Conservation (phyloP, 768 basidiomycete species). For the Pleurotus cornucopiae region DNA sequence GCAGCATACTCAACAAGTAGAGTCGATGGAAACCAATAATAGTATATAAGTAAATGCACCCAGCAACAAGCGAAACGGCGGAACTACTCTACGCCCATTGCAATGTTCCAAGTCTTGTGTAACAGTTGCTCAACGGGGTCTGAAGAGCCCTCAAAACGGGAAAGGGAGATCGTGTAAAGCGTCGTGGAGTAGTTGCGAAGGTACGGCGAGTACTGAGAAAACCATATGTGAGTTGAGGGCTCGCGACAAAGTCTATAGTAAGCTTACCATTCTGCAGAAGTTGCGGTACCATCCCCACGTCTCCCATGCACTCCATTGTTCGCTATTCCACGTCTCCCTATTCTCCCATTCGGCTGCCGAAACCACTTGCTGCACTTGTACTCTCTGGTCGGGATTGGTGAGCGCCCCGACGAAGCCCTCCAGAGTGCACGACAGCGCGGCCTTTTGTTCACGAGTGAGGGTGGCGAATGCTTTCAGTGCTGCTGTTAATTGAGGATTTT, state of each 20-base stretch:
- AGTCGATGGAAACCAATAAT: not conserved
- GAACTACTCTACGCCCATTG: constrained; percentile 38
- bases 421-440: constrained; percentile 65
- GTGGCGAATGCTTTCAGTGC: constrained; percentile 74
- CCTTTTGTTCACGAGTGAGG: constrained; percentile 73
- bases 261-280: constrained; percentile 74
- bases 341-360: constrained; percentile 67
- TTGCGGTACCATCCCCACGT: constrained; percentile 92
- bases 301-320: constrained; percentile 83
- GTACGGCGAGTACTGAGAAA: constrained; percentile 70
- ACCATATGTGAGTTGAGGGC: not conserved
- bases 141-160: constrained; percentile 51
- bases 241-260: not conserved
- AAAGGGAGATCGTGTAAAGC: constrained; percentile 63
- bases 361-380: constrained; percentile 52
- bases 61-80: constrained; percentile 24
- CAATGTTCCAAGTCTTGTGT: constrained; percentile 67
- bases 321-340: constrained; percentile 62
- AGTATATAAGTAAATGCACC: not conserved
- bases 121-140: constrained; percentile 57
- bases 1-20: too few species aligned
- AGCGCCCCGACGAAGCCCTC: constrained; percentile 73
- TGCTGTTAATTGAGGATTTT: constrained; percentile 65
- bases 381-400: constrained; percentile 46
- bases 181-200: constrained; percentile 71